Evolutionary conservation across 2,329 filamentous ascomycete genomes (phyloP), one percentile per base, ranked within the genome.

Genomic region (Alternaria sp.): DNA sequence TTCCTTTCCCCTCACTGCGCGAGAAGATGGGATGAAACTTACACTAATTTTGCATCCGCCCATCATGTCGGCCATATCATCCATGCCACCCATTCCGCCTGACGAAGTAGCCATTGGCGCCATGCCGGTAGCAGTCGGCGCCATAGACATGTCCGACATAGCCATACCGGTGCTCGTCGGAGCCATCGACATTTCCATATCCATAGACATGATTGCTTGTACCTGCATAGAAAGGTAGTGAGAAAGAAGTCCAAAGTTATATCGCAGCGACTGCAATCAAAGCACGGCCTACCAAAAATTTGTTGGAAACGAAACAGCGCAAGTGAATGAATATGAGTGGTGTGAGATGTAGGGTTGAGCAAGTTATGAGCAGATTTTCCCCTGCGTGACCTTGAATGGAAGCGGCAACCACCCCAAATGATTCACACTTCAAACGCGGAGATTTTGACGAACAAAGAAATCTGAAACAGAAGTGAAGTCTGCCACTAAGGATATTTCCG

Each of bases 41-140:
- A 77, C 76, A 60, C 69, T 74, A 36, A 78, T 78, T 62, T 78
- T 76, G 71, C 76, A 78, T 21, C 61, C 58, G 23, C 72, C 69
- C 30, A 70, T 69, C 71, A 73, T 74, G 21, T 60, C 64, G 69
- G 71, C 73, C 8, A 28, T 58, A 58, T 66, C 21, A 50, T 67
- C 67, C 72, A 74, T 76, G 58, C 67, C 49, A 9, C 61, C 60
- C 51, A 74, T 75, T 5, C 57, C 65, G 28, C 69, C 70, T 17
- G 67, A 63, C 23, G 64, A 56, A 45, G 69, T 59, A 28, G 59
- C 47, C 68, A 70, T 71, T 10, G 57, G 57, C 8, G 52, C 57
- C 68, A 65, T 71, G 12, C 44, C 55, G 19, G 25, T 44, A 21
- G 21, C 30, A 43, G 60, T 57, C 58, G 26, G 57, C 60, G 49